These are phyloP conservation scores for Globisporangium cylindrosporum DNA, from an alignment of 352 stramenopile genomes.

Conservation along the genomic window DNA sequence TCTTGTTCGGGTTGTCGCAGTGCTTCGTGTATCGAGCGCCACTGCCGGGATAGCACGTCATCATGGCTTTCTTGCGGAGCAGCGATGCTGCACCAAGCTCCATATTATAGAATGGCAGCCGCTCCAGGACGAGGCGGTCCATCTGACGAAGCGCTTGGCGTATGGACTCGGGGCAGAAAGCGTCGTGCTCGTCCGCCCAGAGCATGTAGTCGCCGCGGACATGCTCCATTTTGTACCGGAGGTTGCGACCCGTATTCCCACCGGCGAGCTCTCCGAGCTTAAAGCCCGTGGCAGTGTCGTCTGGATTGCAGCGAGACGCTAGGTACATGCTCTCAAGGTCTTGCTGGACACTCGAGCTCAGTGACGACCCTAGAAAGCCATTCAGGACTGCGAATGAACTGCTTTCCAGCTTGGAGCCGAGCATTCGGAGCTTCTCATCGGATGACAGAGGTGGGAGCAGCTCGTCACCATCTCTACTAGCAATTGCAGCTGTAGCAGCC, in stretches of 20 bases:
- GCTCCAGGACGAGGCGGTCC: slow-evolving; percentile 37
- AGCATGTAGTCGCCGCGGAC: slow-evolving; percentile 50
- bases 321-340: slow-evolving; percentile 28
- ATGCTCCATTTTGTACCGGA: slow-evolving; percentile 45
- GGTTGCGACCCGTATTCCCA: slow-evolving; percentile 38
- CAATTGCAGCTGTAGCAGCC: background rate
- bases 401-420: slow-evolving; percentile 19
- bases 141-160: slow-evolving; percentile 31
- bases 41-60: slow-evolving; percentile 46
- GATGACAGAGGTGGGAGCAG: slow-evolving; percentile 25
- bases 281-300: slow-evolving; percentile 14
- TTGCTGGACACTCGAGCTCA: slow-evolving; percentile 17
- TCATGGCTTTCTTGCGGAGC: slow-evolving; percentile 48
- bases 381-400: slow-evolving; percentile 31
- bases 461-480: slow-evolving; percentile 16
- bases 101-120: slow-evolving; percentile 17
- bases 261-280: slow-evolving; percentile 37
- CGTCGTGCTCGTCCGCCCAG: slow-evolving; percentile 44
- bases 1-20: slow-evolving; percentile 51
- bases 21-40: slow-evolving; percentile 42
- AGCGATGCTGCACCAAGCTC: slow-evolving; percentile 27
- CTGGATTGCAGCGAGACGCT: slow-evolving; percentile 6
- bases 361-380: slow-evolving; percentile 23
- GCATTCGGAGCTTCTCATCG: slow-evolving; percentile 10
- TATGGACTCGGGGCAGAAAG: slow-evolving; percentile 26